phyloP scores from a whole-genome alignment of 495 filamentous ascomycete species.

The Elasticomyces elasticus region DNA sequence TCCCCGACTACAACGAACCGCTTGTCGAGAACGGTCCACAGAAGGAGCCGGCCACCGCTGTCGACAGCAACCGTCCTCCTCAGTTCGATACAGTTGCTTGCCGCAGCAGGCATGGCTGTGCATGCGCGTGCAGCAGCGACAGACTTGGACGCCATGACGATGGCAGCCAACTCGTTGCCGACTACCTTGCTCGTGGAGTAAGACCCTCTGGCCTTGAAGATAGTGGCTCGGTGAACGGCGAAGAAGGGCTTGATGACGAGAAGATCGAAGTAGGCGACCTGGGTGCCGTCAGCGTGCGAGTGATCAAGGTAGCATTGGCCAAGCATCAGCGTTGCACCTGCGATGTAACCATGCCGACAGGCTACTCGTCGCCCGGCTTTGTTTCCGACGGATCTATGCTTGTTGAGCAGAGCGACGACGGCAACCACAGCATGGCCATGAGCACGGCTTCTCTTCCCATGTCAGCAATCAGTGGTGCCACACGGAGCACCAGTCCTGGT shows the following conservation, averaged over 20 bases:
- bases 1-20: background rate
- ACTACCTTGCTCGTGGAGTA: too few species aligned
- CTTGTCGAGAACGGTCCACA: background rate
- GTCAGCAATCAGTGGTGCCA: background rate
- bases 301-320: background rate
- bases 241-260: background rate
- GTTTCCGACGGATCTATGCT: background rate
- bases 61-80: background rate
- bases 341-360: background rate
- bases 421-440: background rate
- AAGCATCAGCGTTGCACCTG: conserved; percentile 1
- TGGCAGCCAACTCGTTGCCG: too few species aligned
- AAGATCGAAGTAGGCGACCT: conserved; percentile 3
- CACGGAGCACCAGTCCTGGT: background rate
- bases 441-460: background rate
- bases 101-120: background rate
- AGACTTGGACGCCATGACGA: too few species aligned
- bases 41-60: background rate
- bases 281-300: background rate
- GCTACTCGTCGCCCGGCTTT: background rate
- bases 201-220: background rate
- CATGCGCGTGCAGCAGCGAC: background rate
- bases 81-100: background rate
- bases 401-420: background rate
- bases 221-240: background rate